Conservation (phyloP, 2,329 filamentous ascomycete genomes). For the Exophiala sideris region DNA sequence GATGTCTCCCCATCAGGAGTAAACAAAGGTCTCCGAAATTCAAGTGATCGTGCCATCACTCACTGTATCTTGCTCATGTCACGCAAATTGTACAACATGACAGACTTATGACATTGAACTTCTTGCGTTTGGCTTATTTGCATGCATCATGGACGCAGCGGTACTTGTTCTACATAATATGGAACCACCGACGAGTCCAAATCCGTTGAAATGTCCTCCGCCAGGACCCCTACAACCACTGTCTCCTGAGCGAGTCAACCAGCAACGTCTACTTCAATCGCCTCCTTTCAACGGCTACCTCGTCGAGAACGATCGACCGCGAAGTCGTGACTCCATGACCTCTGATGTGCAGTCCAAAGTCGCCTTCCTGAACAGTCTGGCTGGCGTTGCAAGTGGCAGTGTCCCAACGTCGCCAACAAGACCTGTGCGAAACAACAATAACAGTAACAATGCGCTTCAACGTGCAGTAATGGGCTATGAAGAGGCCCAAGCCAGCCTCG, state of each 20-base stretch:
- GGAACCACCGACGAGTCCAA: conserved; percentile 14
- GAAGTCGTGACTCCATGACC: conserved; percentile 37
- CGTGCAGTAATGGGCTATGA: conserved; percentile 45
- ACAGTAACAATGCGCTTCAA: conserved; percentile 43
- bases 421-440: conserved; percentile 5
- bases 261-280: conserved; percentile 42
- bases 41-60: background rate
- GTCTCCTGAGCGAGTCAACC: conserved; percentile 50
- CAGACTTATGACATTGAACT: background rate
- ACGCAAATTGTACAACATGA: background rate
- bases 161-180: conserved; percentile 13
- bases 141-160: conserved; percentile 9
- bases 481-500: conserved; percentile 43
- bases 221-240: conserved; percentile 41
- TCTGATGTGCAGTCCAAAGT: conserved; percentile 48
- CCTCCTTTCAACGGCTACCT: conserved; percentile 36
- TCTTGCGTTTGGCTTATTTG: background rate
- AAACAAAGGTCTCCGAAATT: background rate
- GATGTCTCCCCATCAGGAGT: background rate
- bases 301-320: conserved; percentile 25
- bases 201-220: conserved; percentile 26
- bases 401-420: conserved; percentile 21
- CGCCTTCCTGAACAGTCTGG: conserved; percentile 46
- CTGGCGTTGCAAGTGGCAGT: conserved; percentile 22
- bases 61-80: conserved; percentile 1